phyloP scores from a whole-genome alignment of 2,329 filamentous ascomycete species.

The Ascochyta clinopodiicola region DNA sequence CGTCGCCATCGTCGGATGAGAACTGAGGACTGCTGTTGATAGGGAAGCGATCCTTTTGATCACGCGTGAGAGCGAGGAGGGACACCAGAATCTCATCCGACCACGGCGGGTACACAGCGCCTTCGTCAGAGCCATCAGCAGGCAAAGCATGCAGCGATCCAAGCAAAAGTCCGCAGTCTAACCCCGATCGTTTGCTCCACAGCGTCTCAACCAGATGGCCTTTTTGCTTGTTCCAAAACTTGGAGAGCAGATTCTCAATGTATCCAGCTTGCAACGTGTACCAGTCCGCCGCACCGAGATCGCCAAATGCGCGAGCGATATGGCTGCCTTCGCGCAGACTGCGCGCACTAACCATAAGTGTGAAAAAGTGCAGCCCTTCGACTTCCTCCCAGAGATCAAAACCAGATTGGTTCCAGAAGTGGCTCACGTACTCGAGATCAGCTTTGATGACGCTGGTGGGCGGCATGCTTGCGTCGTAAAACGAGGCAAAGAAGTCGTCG shows the following conservation, averaged over 20 bases:
- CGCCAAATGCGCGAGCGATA: constrained; percentile 43
- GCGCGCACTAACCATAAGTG: constrained; percentile 46
- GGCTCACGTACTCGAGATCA: constrained; percentile 53
- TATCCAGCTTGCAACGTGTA: constrained; percentile 47
- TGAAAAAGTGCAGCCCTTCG: constrained; percentile 53
- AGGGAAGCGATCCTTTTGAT: constrained; percentile 47
- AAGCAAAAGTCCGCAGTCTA: constrained; percentile 50
- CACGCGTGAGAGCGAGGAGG: constrained; percentile 43
- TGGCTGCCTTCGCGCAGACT: constrained; percentile 46
- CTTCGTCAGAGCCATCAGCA: constrained; percentile 22
- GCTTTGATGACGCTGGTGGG: constrained; percentile 53
- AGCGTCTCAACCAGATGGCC: constrained; percentile 48
- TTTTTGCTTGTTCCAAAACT: constrained; percentile 48
- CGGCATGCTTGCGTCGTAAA: constrained; percentile 48
- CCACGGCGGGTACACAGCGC: constrained; percentile 41
- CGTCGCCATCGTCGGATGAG: constrained; percentile 14
- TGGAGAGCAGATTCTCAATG: constrained; percentile 41
- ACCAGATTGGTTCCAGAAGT: constrained; percentile 50
- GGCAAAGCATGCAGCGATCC: constrained; percentile 47
- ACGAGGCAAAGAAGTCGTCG: constrained; percentile 39
- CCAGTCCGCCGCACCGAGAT: constrained; percentile 48
- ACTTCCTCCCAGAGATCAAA: constrained; percentile 57
- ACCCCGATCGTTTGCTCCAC: constrained; percentile 40
- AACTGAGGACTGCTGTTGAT: constrained; percentile 43
- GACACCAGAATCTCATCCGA: constrained; percentile 49